Conservation (phyloP, 768 basidiomycete genomes). For the Coprinopsis cinerea region DNA sequence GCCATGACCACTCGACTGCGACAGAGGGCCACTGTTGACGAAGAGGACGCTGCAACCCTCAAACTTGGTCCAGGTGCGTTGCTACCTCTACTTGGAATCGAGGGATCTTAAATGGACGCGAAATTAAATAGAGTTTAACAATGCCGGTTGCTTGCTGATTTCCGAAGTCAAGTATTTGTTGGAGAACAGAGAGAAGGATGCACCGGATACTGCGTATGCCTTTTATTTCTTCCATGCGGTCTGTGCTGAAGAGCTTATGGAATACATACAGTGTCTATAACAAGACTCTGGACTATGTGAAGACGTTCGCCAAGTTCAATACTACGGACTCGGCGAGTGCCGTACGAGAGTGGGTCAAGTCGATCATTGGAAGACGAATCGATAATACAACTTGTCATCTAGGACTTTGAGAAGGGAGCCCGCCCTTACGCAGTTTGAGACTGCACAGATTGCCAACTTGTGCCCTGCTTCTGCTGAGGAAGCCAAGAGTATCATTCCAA, state of each 20-base stretch:
- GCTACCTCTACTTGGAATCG: no score
- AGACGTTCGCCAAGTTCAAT: conserved; percentile 86
- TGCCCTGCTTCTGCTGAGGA: conserved; percentile 87
- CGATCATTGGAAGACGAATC: not conserved
- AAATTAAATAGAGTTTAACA: conserved; percentile 70
- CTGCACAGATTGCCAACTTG: conserved; percentile 87
- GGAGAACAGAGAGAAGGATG: conserved; percentile 82
- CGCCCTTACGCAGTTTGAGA: conserved; percentile 83
- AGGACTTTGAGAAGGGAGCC: conserved; percentile 78
- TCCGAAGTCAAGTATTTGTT: conserved; percentile 90
- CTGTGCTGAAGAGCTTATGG: no score
- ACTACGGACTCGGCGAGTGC: conserved; percentile 79
- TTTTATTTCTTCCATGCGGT: no score
- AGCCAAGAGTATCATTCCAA: conserved; percentile 87
- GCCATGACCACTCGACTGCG: conserved; percentile 57
- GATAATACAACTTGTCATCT: not conserved
- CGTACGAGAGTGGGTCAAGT: conserved; percentile 72
- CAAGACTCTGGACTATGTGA: conserved; percentile 89
- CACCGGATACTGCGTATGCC: conserved; percentile 77
- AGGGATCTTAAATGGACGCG: no score
- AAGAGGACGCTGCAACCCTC: conserved; percentile 80
- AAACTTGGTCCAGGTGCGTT: conserved; percentile 69
- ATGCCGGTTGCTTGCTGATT: conserved; percentile 84
- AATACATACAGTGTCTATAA: conserved; percentile 70
- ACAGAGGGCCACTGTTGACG: conserved; percentile 62